Evolutionary conservation across 345 rosid species (phyloP), one percentile per base, ranked within the genome.

Genomic region (Conringia planisiliqua): DNA sequence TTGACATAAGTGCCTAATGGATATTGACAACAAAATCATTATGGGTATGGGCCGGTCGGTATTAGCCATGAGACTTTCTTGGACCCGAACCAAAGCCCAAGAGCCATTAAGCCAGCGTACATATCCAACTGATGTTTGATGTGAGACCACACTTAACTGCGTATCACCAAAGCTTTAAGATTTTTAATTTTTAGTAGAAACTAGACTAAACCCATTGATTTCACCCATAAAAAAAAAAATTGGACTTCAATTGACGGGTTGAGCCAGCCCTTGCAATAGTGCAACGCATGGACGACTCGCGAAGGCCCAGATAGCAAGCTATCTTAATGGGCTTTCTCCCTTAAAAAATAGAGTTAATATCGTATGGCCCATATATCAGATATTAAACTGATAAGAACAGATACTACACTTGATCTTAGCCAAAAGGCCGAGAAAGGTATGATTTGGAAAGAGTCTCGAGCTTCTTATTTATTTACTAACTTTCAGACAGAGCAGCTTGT

Each of bases 381-480:
- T 85, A 83, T 83, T 83, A 85, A 81, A 83, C 82, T 77, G 83
- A 83, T 83, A 85, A 85, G 81, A 85, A 85, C 85, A 85, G 78
- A 79, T 79, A 85, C 83, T 83, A 83, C 83, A 81, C 81, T 85
- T 81, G 82, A 81, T 85, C 85, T 83, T 83, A 81, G 83, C 85
- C 86, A 85, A 85, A 81, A 83, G 85, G 86, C 85, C 81, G 86
- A 85, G 82, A 85, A 83, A 85, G 85, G 84, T 79, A 79, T 83
- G 82, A 62, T 0, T 62, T 55, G 55, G 7, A 0, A 14, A 7
- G 10, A 7, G 13, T n/a, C 26, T 17, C 13, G 42, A 16, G 42
- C 57, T 11, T 47, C 12, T 5, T 16, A 18, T 47, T 47, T 47
- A 47, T 47, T 4, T 36, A 12, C 43, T 1, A 65, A 18, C 5